Base-by-base conservation (phyloP, 345 rosid species). In the Moricandia arvensis region DNA sequence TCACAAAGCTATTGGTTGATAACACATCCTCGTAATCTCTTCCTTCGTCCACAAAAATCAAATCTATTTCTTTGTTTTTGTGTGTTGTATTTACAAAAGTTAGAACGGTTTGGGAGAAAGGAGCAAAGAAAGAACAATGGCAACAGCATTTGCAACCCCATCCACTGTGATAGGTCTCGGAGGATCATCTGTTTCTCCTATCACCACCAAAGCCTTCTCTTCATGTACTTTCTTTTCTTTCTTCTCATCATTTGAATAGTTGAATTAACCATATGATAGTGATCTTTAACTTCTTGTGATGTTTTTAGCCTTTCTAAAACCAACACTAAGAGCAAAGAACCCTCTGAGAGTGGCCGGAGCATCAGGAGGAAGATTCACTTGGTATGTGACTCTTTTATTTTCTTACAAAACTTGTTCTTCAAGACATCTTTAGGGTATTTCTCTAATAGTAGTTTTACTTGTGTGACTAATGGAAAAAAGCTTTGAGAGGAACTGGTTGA, bases 401-500 rank as follows among this genome's bases (percentile, higher is more conserved):
- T 8, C 41, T 41, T 37, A 11, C 33, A 21, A 34, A 34, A 59
- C 15, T 21, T 69, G 63, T 69, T 57, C 8, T 13, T 13, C 2
- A 27, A 58, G 34, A 0, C 5, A 58, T 58, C 35, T 58, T 69
- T 59, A 2, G 16, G 26, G 2, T 21, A 21, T 16, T 62, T 17
- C 37, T 8, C 26, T 51, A 2, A 57, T 6, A 9, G 2, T 26
- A 11, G 10, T 15, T 9, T 10, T 63, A 21, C 71, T 54, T 49
- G 73, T 78, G 12, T 5, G 15, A 27, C 12, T 31, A 18, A 16
- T 10, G 27, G 8, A 71, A 35, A 38, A 38, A 29, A 91, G 98
- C 91, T 90, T 95, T 68, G 79, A 85, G 82, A 86, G 93, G 80
- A 78, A 91, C 80, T 94, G 98, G 97, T 84, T 90, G 29, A 85